Evolutionary conservation across 306 rosid genomes (phyloP).

Genomic region (Dalbergia oliveri): DNA sequence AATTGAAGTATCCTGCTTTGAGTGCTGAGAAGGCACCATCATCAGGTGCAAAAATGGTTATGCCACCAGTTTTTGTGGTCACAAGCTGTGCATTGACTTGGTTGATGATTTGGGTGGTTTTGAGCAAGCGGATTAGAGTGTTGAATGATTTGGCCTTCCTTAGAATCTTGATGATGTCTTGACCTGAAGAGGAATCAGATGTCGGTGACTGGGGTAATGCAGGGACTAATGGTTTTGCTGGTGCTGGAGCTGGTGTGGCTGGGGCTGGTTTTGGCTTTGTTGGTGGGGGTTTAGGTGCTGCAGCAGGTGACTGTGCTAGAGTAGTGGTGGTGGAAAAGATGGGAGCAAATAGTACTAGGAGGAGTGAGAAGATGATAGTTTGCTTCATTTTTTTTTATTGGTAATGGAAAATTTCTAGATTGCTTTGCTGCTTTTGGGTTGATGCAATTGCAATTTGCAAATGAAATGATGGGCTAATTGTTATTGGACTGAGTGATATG

Average conservation of each 20-base stretch:
- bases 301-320: conserved; percentile 56
- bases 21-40: conserved; percentile 67
- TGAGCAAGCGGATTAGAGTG: conserved; percentile 62
- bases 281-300: conserved; percentile 54
- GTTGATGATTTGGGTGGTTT: conserved; percentile 67
- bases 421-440: not conserved
- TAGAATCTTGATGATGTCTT: conserved; percentile 62
- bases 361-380: conserved; percentile 39
- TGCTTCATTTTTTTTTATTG: conserved; percentile 42
- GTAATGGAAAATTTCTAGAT: not conserved
- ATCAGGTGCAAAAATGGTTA: conserved; percentile 65
- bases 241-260: conserved; percentile 37
- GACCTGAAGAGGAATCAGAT: conserved; percentile 49
- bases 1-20: conserved; percentile 68
- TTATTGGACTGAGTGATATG: conserved; percentile 16
- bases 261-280: conserved; percentile 35
- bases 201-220: conserved; percentile 48
- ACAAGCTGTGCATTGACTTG: conserved; percentile 66
- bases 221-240: conserved; percentile 52
- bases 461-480: conserved; percentile 15
- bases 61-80: conserved; percentile 53
- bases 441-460: conserved; percentile 8
- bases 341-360: conserved; percentile 9
- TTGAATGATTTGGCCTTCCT: conserved; percentile 64
- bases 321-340: conserved; percentile 32